These are phyloP conservation scores for Solanum pennellii DNA, from an alignment of 257 asterid species.

Conservation along the genomic window DNA sequence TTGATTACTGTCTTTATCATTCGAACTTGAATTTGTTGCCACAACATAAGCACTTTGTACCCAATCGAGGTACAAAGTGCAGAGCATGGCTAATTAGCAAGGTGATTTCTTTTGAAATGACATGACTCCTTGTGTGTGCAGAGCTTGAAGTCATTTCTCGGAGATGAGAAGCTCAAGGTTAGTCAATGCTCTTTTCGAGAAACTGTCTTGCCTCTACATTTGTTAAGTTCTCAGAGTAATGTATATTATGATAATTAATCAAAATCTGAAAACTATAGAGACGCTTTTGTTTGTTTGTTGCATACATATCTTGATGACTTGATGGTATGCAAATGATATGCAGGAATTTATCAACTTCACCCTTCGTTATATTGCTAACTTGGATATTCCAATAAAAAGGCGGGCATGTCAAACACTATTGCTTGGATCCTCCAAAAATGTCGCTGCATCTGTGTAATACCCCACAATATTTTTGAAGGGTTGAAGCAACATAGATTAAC, in stretches of 20 bases:
- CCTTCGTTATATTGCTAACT: slow-evolving; percentile 84
- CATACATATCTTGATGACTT: background rate
- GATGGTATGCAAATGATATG: slow-evolving; percentile 3
- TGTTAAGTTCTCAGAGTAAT: too few species aligned
- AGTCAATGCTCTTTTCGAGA: background rate
- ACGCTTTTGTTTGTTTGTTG: background rate
- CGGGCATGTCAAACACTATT: slow-evolving; percentile 10
- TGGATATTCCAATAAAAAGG: slow-evolving; percentile 97
- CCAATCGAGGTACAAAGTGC: background rate
- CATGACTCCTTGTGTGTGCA: slow-evolving; percentile 23
- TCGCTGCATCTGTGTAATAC: background rate
- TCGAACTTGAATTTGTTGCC: too few species aligned
- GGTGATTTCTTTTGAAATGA: background rate
- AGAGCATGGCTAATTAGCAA: background rate
- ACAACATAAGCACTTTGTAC: too few species aligned
- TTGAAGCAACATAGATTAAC: background rate
- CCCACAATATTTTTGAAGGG: background rate
- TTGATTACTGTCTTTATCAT: too few species aligned
- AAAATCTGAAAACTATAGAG: background rate
- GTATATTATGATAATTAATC: too few species aligned
- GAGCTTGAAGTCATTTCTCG: slow-evolving; percentile 74
- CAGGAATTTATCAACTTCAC: slow-evolving; percentile 91
- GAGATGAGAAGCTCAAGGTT: slow-evolving; percentile 89
- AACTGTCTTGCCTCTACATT: too few species aligned
- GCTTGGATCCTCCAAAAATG: background rate